These are phyloP conservation scores for Neurospora sp. DNA, from an alignment of 495 filamentous ascomycete genomes.

Conservation along the genomic window DNA sequence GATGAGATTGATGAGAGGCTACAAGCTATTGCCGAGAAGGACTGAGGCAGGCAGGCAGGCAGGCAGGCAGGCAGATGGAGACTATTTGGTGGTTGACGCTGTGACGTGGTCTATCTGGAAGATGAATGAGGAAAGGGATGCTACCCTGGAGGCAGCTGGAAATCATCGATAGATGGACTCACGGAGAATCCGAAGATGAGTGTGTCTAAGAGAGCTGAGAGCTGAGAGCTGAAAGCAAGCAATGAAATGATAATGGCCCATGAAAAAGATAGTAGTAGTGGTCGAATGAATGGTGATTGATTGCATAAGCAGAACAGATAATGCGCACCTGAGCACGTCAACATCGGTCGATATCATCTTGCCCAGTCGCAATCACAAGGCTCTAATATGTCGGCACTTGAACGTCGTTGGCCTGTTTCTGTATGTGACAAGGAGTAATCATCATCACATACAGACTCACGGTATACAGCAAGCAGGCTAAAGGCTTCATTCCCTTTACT, in stretches of 20 bases:
- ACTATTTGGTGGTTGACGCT: background rate
- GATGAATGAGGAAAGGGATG: constrained; percentile 9
- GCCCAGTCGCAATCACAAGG: background rate
- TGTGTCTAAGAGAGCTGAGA: background rate
- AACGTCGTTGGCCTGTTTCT: background rate
- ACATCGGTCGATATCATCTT: background rate
- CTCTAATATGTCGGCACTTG: background rate
- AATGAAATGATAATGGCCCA: background rate
- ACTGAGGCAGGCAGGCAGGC: constrained; percentile 41
- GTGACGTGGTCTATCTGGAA: constrained; percentile 5
- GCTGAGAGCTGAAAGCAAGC: background rate
- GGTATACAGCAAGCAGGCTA: background rate
- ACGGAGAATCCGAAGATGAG: background rate
- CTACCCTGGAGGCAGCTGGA: constrained; percentile 1
- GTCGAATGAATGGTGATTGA: background rate
- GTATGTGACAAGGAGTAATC: background rate
- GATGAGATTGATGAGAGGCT: constrained; percentile 97
- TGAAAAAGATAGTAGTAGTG: background rate
- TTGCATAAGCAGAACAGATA: background rate
- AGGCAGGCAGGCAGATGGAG: background rate
- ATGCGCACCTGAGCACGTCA: background rate
- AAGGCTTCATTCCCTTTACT: background rate
- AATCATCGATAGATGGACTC: background rate
- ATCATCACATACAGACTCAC: background rate
- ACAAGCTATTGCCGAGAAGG: constrained; percentile 96